A percentile compares a stretch with the other conserved stretches of the same genome.
Evolutionary conservation across 495 filamentous ascomycete genomes (phyloP).

Genomic region (Choiromyces venosus): DNA sequence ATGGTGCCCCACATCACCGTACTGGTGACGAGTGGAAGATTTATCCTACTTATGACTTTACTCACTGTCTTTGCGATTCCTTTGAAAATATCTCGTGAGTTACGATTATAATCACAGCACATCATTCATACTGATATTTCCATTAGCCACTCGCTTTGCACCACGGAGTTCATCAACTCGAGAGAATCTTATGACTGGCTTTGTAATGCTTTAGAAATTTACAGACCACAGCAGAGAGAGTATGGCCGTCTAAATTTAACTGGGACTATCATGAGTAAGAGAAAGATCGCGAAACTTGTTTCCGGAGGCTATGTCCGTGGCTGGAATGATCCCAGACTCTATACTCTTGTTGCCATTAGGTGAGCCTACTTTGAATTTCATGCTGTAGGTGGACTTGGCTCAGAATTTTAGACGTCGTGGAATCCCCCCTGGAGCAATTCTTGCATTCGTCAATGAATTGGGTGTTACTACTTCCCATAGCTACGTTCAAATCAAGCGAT

Average conservation of each 20-base stretch:
- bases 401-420: conserved; percentile 56
- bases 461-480: conserved; percentile 73
- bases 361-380: background rate
- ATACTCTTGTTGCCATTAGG: conserved; percentile 72
- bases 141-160: conserved; percentile 68
- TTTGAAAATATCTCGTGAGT: conserved; percentile 71
- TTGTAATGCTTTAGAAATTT: conserved; percentile 65
- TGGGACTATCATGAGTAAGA: conserved; percentile 78
- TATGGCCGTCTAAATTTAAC: conserved; percentile 74
- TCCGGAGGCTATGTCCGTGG: conserved; percentile 65
- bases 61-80: conserved; percentile 81
- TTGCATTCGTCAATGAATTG: conserved; percentile 80
- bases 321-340: conserved; percentile 87
- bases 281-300: conserved; percentile 72
- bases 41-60: conserved; percentile 89
- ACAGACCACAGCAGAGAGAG: conserved; percentile 83
- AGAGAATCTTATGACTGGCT: conserved; percentile 85
- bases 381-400: background rate
- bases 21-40: conserved; percentile 73
- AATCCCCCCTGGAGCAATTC: conserved; percentile 78
- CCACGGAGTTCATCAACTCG: conserved; percentile 72
- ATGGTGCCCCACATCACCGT: conserved; percentile 60
- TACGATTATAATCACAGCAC: background rate
- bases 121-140: conserved; percentile 15
- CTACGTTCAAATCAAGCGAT: conserved; percentile 65